These are phyloP conservation scores for Aquilaria malaccensis DNA, from an alignment of 345 rosid species.

Conservation along the genomic window DNA sequence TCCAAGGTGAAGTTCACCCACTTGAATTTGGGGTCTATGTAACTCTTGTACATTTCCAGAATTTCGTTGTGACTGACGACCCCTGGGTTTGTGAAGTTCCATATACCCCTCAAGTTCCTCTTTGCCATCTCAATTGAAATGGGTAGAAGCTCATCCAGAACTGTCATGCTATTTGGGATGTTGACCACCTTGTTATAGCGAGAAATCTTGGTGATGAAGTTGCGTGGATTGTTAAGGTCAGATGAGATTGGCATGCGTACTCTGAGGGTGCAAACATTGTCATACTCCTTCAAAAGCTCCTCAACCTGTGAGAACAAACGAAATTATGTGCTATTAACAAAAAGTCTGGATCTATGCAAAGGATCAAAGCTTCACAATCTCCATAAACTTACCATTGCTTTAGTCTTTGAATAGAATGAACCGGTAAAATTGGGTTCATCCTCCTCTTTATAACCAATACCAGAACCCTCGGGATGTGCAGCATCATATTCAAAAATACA, in stretches of 20 bases:
- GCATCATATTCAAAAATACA: constrained; percentile 91
- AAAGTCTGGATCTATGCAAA: neutral
- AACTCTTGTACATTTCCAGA: constrained; percentile 87
- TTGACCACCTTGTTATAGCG: constrained; percentile 89
- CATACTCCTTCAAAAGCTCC: constrained; percentile 79
- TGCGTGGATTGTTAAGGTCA: constrained; percentile 78
- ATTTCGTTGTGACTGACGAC: constrained; percentile 90
- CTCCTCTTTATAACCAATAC: constrained; percentile 79
- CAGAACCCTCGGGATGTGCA: constrained; percentile 71
- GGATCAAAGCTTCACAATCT: neutral
- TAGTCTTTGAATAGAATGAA: constrained; percentile 83
- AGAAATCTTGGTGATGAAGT: constrained; percentile 87
- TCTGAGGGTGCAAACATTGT: constrained; percentile 87
- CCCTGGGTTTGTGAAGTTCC: constrained; percentile 96
- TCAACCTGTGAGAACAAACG: constrained; percentile 49
- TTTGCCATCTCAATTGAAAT: constrained; percentile 91
- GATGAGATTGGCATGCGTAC: constrained; percentile 95
- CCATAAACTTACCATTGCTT: constrained; percentile 54
- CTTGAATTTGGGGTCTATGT: constrained; percentile 56
- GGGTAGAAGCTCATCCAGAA: constrained; percentile 79
- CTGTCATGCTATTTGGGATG: constrained; percentile 91
- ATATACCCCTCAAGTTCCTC: constrained; percentile 70
- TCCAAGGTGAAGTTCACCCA: constrained; percentile 75
- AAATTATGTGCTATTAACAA: neutral
- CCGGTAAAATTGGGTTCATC: constrained; percentile 74